Evolutionary conservation across 768 basidiomycete species (phyloP).

Genomic region (Trametes gibbosa): DNA sequence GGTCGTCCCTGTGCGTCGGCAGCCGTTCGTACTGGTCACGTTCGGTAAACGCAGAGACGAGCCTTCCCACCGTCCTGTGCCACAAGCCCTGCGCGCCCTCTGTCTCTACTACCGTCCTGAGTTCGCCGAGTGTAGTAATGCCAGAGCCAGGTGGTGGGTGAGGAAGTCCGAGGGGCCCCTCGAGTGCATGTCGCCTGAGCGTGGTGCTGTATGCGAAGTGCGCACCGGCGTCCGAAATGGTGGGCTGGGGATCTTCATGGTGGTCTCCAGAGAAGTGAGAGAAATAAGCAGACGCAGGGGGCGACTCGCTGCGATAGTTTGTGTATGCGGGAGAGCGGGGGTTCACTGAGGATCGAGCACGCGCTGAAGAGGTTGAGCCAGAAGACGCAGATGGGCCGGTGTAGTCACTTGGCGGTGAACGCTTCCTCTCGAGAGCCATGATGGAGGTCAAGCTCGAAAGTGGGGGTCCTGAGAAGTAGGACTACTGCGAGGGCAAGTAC

Average conservation of each 20-base stretch:
- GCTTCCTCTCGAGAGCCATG: slow-evolving; percentile 23
- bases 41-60: slow-evolving; percentile 15
- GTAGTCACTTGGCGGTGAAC: slow-evolving; percentile 12
- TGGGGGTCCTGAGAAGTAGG: too few species aligned
- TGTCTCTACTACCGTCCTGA: slow-evolving; percentile 26
- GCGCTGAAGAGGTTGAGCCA: slow-evolving; percentile 8
- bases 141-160: slow-evolving; percentile 21
- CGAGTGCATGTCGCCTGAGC: slow-evolving; percentile 62
- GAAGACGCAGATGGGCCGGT: background rate
- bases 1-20: slow-evolving; percentile 27
- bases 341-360: slow-evolving; percentile 3
- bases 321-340: slow-evolving; percentile 3
- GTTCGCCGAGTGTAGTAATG: slow-evolving; percentile 40
- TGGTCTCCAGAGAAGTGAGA: slow-evolving; percentile 50
- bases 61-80: slow-evolving; percentile 36
- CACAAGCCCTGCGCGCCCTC: slow-evolving; percentile 42
- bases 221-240: slow-evolving; percentile 54
- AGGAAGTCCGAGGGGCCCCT: slow-evolving; percentile 46
- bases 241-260: slow-evolving; percentile 52
- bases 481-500: too few species aligned
- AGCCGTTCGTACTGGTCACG: slow-evolving; percentile 24
- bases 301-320: slow-evolving; percentile 44
- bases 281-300: slow-evolving; percentile 83
- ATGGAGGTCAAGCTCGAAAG: background rate
- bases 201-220: slow-evolving; percentile 88